These are phyloP conservation scores for Anthracocystis walkeri DNA, from an alignment of 1,284 basidiomycete genomes.

Conservation along the genomic window DNA sequence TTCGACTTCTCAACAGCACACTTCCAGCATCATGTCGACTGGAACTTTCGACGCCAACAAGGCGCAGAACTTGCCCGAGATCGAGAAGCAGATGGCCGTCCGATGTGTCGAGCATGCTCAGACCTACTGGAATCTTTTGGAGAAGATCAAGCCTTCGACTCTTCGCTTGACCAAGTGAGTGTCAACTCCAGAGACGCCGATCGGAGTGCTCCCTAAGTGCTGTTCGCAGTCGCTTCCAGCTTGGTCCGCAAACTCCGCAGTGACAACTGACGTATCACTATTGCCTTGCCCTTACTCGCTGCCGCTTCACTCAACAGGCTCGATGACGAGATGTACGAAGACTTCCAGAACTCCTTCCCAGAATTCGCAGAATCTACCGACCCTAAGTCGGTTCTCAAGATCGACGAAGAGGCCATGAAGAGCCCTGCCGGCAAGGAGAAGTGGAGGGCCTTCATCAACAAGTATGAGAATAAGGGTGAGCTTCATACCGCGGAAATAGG, in stretches of 20 bases:
- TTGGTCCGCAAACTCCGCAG: background rate
- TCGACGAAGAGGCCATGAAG: slow-evolving; percentile 97
- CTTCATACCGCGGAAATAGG: background rate
- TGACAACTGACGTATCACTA: slow-evolving; percentile 8
- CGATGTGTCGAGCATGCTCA: slow-evolving; percentile 82
- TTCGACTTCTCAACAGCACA: background rate
- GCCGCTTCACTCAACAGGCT: slow-evolving; percentile 23
- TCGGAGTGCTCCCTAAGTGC: too few species aligned
- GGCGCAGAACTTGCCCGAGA: slow-evolving; percentile 88
- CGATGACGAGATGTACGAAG: slow-evolving; percentile 90
- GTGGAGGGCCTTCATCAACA: slow-evolving; percentile 90
- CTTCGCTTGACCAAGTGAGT: slow-evolving; percentile 83
- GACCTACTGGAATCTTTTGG: slow-evolving; percentile 96
- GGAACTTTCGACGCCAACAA: slow-evolving; percentile 65
- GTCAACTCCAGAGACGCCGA: background rate
- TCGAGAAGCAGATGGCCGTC: slow-evolving; percentile 95
- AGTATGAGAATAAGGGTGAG: slow-evolving; percentile 75
- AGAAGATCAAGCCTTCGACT: slow-evolving; percentile 81
- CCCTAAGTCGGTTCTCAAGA: slow-evolving; percentile 76
- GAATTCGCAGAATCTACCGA: slow-evolving; percentile 79
- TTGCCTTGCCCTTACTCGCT: background rate
- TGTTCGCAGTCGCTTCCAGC: background rate
- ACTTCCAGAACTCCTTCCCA: slow-evolving; percentile 83
- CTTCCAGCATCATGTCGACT: slow-evolving; percentile 47
- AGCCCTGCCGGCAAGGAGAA: slow-evolving; percentile 86